phyloP scores from a whole-genome alignment of 441 rosid genomes.

The Adansonia grandidieri region DNA sequence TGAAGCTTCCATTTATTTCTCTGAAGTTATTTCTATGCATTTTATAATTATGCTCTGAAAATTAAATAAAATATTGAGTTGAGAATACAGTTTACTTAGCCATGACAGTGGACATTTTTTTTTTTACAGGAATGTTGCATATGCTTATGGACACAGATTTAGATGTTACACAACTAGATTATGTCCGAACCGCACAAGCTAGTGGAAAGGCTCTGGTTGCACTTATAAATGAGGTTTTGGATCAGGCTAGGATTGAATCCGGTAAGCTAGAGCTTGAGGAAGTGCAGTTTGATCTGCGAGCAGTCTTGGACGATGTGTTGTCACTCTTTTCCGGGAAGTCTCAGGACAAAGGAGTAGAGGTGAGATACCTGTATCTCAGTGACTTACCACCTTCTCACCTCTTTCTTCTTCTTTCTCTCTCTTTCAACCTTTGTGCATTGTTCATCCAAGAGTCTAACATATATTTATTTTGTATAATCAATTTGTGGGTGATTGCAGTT shows the following conservation, averaged over 20 bases:
- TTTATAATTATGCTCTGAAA: neutral
- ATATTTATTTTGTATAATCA: constrained; percentile 29
- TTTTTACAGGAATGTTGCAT: constrained; percentile 77
- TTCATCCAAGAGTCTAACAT: constrained; percentile 23
- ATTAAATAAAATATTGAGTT: neutral
- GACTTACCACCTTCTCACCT: neutral
- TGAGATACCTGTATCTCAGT: constrained; percentile 32
- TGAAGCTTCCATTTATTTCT: constrained; percentile 15
- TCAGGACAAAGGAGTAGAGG: constrained; percentile 89
- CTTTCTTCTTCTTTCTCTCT: neutral
- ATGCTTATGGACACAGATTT: constrained; percentile 88
- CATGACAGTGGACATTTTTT: constrained; percentile 10
- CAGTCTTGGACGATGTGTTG: constrained; percentile 81
- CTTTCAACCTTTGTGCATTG: neutral
- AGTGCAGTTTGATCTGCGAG: constrained; percentile 75
- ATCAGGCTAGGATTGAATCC: constrained; percentile 93
- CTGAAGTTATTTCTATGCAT: neutral
- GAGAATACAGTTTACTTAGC: neutral
- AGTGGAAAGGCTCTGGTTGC: constrained; percentile 94
- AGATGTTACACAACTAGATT: constrained; percentile 86
- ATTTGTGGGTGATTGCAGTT: constrained; percentile 52
- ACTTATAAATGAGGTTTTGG: constrained; percentile 86
- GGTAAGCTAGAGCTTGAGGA: constrained; percentile 95
- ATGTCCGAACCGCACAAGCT: constrained; percentile 82
- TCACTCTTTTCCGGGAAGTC: constrained; percentile 89